Conservation (phyloP, 306 rosid species). For the Ceratonia siliqua region DNA sequence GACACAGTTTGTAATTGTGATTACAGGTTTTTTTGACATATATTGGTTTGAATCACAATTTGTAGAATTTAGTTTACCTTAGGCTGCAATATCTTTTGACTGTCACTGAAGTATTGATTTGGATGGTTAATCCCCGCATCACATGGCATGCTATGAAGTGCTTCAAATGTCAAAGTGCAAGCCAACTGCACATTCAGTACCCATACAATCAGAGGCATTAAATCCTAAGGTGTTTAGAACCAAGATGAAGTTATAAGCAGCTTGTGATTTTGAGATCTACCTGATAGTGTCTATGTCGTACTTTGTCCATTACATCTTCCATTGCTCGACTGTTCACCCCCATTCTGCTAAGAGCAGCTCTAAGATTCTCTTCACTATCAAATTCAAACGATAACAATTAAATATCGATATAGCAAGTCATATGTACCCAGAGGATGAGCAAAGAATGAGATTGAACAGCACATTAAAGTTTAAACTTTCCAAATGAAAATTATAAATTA, state of each 20-base stretch:
- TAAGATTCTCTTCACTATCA: constrained; percentile 81
- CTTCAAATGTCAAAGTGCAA: constrained; percentile 96
- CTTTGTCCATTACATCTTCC: constrained; percentile 85
- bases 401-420: constrained; percentile 23
- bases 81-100: constrained; percentile 60
- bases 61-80: constrained; percentile 50
- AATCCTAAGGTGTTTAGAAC: constrained; percentile 27
- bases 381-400: constrained; percentile 33
- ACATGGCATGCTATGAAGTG: constrained; percentile 65
- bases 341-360: constrained; percentile 88
- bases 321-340: constrained; percentile 71
- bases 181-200: constrained; percentile 67
- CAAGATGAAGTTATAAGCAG: constrained; percentile 28
- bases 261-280: constrained; percentile 54
- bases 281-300: constrained; percentile 88
- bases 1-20: constrained; percentile 16
- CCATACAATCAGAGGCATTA: constrained; percentile 35
- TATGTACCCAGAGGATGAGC: neutral
- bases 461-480: neutral
- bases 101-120: constrained; percentile 89
- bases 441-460: constrained; percentile 17
- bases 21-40: neutral
- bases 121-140: constrained; percentile 99
- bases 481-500: neutral
- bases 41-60: constrained; percentile 4